Evolutionary conservation across 805 yeast genomes (phyloP).

Genomic region (Trichomonascus vanleenenianus): DNA sequence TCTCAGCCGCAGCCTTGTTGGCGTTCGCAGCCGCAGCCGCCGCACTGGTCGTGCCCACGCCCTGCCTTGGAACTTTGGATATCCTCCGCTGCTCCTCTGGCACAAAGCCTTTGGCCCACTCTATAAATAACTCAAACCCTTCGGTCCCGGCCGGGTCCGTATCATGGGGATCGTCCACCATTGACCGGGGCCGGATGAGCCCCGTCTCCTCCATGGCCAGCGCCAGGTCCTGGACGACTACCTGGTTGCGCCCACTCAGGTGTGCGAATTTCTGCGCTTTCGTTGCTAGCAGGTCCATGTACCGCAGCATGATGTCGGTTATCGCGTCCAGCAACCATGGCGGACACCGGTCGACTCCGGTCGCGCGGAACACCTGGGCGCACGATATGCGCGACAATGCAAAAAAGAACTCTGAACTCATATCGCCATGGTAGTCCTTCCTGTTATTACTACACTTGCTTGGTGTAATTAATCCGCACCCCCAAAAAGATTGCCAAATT

Average conservation of each 20-base stretch:
- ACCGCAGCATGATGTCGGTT: conserved; percentile 69
- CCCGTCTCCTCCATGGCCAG: conserved; percentile 61
- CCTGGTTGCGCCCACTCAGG: conserved; percentile 38
- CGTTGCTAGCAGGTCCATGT: conserved; percentile 45
- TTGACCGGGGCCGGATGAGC: conserved; percentile 49
- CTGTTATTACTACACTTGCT: too few relatives aligned
- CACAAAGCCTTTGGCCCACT: conserved; percentile 47
- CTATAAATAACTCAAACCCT: conserved; percentile 45
- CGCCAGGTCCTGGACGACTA: conserved; percentile 58
- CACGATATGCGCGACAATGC: conserved; percentile 42
- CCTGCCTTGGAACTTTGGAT: conserved; percentile 6
- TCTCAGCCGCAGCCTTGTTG: not conserved
- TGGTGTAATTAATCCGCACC: too few relatives aligned
- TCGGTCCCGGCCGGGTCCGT: conserved; percentile 36
- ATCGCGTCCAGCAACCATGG: conserved; percentile 64
- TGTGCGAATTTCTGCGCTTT: conserved; percentile 46
- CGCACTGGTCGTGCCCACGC: conserved; percentile 1
- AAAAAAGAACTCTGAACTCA: conserved; percentile 36
- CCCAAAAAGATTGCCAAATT: too few relatives aligned
- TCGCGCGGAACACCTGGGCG: conserved; percentile 57
- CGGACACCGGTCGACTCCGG: conserved; percentile 76
- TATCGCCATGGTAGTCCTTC: not conserved
- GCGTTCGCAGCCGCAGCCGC: conserved; percentile 3
- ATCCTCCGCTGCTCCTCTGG: conserved; percentile 37
- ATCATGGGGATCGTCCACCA: conserved; percentile 46